Conservation (phyloP, 257 asterid species). For the Solanum clarkiae region DNA sequence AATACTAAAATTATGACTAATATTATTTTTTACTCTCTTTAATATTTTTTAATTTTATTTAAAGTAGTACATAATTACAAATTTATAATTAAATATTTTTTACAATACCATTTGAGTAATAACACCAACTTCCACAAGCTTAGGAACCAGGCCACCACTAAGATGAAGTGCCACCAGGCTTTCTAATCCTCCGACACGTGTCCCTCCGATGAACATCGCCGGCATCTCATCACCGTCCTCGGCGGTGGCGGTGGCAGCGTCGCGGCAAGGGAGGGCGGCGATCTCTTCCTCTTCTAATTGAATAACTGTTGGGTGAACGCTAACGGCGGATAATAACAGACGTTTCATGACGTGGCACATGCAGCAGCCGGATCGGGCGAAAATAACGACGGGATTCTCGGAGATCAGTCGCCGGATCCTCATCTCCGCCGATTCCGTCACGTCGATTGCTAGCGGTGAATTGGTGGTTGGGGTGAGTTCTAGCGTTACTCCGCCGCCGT, state of each 20-base stretch:
- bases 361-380: slow-evolving; percentile 59
- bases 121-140: slow-evolving; percentile 74
- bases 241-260: not conserved
- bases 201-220: slow-evolving; percentile 71
- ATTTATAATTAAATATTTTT: not conserved
- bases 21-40: not conserved
- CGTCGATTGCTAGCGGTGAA: slow-evolving; percentile 18
- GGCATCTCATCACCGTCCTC: slow-evolving; percentile 12
- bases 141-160: slow-evolving; percentile 71
- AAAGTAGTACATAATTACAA: not conserved
- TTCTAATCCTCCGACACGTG: slow-evolving; percentile 73
- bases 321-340: slow-evolving; percentile 34
- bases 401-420: slow-evolving; percentile 40
- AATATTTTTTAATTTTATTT: not conserved
- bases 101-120: slow-evolving; percentile 28
- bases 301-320: slow-evolving; percentile 52
- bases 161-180: slow-evolving; percentile 72
- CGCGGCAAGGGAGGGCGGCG: slow-evolving; percentile 17
- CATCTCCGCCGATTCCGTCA: slow-evolving; percentile 36
- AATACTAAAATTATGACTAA: not conserved
- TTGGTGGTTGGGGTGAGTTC: slow-evolving; percentile 30
- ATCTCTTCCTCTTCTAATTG: slow-evolving; percentile 73
- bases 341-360: slow-evolving; percentile 68
- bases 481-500: slow-evolving; percentile 38
- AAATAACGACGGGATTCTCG: slow-evolving; percentile 52